A percentile compares a stretch with the other conserved stretches of the same genome.
phyloP scores from a whole-genome alignment of 1,139 yeast species.

The Nakaseomyces kungkrabaensis region DNA sequence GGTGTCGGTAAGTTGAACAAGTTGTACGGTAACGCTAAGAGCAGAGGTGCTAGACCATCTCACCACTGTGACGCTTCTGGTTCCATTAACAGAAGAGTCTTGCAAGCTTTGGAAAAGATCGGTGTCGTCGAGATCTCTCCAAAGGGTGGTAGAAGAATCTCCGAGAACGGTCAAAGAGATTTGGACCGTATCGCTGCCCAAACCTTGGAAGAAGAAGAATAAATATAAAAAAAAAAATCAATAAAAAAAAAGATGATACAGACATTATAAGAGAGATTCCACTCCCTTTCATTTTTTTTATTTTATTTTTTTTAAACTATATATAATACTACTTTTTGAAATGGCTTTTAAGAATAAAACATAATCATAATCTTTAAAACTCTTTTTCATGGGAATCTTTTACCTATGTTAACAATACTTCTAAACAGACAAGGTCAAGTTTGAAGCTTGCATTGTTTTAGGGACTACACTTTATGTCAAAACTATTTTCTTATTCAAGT shows the following conservation, averaged over 20 bases:
- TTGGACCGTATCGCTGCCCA: conserved; percentile 99
- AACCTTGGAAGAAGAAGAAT: conserved; percentile 88
- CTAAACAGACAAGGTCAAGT: neutral
- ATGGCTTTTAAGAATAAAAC: conserved; percentile 1
- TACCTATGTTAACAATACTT: no score
- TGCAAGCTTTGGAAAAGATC: conserved; percentile 96
- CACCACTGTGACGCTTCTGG: conserved; percentile 99
- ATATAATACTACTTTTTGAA: neutral
- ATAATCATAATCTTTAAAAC: neutral
- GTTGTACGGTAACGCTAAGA: conserved; percentile 97
- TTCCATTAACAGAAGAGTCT: conserved; percentile 96
- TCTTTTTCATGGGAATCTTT: no score
- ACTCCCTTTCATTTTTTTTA: neutral
- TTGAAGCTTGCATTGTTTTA: no score
- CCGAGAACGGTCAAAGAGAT: conserved; percentile 99
- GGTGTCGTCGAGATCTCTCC: conserved; percentile 95
- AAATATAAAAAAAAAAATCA: conserved; percentile 23
- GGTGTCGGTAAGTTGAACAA: conserved; percentile 99
- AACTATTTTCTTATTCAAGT: no score
- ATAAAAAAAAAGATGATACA: conserved; percentile 4
- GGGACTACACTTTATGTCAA: no score
- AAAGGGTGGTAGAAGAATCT: conserved; percentile 99
- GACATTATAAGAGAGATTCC: conserved; percentile 4
- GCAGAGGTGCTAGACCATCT: conserved; percentile 99
- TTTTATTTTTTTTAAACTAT: neutral